phyloP scores from a whole-genome alignment of 1,284 basidiomycete genomes.

The Gymnopus androsaceus region DNA sequence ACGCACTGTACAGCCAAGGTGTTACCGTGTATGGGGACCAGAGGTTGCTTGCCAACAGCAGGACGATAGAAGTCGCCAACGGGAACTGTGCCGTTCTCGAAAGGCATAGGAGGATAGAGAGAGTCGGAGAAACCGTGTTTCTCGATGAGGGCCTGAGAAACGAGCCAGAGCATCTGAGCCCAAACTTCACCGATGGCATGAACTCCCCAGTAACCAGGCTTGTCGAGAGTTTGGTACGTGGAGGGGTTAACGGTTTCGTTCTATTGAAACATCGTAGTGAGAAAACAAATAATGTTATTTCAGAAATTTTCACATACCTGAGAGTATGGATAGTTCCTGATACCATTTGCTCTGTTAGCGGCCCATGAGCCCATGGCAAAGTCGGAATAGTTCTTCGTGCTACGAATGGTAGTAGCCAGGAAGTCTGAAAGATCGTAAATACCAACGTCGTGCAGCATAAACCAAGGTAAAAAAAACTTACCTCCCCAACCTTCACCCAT shows the following conservation, averaged over 20 bases:
- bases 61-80: conserved; percentile 75
- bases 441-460: neutral
- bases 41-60: conserved; percentile 50
- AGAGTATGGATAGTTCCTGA: conserved; percentile 88
- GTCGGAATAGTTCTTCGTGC: conserved; percentile 70
- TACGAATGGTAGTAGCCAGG: conserved; percentile 83
- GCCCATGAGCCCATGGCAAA: conserved; percentile 96
- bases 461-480: conserved; percentile 27
- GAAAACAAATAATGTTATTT: neutral
- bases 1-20: conserved; percentile 76
- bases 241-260: conserved; percentile 84
- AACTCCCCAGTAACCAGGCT: conserved; percentile 89
- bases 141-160: conserved; percentile 73
- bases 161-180: conserved; percentile 92
- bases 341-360: conserved; percentile 75
- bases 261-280: conserved; percentile 26
- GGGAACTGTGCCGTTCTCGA: conserved; percentile 62
- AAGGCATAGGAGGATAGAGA: conserved; percentile 78
- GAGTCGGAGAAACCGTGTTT: conserved; percentile 80
- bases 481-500: conserved; percentile 96
- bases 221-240: conserved; percentile 95
- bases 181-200: conserved; percentile 95
- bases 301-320: conserved; percentile 40
- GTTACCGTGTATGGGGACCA: conserved; percentile 92
- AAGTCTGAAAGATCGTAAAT: conserved; percentile 60